phyloP scores from a whole-genome alignment of 176 grass and related monocot species.

The Oryza nivara region DNA sequence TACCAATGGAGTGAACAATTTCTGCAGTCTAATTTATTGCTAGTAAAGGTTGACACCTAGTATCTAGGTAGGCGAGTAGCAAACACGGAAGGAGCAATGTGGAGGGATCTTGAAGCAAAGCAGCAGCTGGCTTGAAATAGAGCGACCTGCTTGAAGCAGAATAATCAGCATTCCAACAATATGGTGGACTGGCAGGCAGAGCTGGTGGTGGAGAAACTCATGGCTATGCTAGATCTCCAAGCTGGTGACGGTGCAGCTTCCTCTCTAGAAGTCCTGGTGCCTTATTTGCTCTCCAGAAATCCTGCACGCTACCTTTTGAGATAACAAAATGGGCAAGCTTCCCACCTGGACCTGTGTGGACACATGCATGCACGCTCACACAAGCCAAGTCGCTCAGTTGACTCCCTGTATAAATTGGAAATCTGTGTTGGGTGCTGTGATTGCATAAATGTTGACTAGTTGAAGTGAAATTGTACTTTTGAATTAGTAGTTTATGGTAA shows the following conservation, averaged over 20 bases:
- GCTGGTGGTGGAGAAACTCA: background rate
- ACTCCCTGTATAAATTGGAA: background rate
- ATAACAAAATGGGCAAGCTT: background rate
- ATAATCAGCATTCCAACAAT: background rate
- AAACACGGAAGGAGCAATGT: background rate
- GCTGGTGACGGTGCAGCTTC: background rate
- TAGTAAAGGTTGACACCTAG: background rate
- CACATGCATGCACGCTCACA: background rate
- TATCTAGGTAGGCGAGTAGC: background rate
- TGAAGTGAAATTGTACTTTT: background rate
- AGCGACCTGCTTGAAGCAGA: background rate
- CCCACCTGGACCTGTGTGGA: background rate
- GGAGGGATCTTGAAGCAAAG: background rate
- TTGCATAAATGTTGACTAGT: background rate
- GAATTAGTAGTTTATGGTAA: constrained; percentile 16
- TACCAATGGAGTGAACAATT: background rate
- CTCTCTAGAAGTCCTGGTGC: background rate
- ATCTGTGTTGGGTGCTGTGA: background rate
- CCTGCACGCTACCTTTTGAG: background rate
- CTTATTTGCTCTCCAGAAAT: background rate
- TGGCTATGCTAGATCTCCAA: background rate
- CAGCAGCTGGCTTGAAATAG: background rate
- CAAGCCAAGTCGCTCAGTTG: background rate
- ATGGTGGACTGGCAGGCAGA: background rate
- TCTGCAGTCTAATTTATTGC: background rate